Evolutionary conservation across 495 filamentous ascomycete genomes (phyloP).

Genomic region (Penicillium ochrochloron): DNA sequence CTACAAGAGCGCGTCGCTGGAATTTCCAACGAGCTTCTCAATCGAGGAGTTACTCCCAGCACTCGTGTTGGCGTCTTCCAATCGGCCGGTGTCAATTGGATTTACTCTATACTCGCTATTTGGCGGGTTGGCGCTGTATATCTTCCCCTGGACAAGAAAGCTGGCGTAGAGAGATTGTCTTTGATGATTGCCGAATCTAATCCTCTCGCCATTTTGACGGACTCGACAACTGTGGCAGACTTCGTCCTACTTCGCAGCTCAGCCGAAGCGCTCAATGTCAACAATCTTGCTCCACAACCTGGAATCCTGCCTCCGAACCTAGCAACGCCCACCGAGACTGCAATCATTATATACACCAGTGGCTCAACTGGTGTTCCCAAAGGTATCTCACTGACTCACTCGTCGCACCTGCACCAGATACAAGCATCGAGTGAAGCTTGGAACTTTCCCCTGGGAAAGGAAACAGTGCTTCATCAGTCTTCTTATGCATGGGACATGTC

Average conservation of each 20-base stretch:
- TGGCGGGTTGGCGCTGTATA: constrained; percentile 53
- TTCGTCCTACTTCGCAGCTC: constrained; percentile 3
- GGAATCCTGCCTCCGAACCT: neutral
- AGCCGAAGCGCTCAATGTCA: constrained; percentile 23
- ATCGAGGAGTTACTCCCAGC: constrained; percentile 13
- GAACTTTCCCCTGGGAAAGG: constrained; percentile 21
- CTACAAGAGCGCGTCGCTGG: constrained; percentile 4
- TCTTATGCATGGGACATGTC: constrained; percentile 47
- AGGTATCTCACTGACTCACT: constrained; percentile 42
- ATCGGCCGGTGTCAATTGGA: constrained; percentile 45
- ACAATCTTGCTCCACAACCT: neutral
- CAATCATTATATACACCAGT: constrained; percentile 48
- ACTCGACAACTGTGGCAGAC: constrained; percentile 11
- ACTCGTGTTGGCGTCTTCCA: constrained; percentile 20
- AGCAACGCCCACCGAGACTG: constrained; percentile 23
- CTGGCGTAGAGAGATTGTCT: constrained; percentile 36
- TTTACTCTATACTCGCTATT: constrained; percentile 58
- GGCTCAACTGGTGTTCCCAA: constrained; percentile 47
- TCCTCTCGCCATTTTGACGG: constrained; percentile 24
- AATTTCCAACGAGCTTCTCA: constrained; percentile 27
- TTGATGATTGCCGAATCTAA: constrained; percentile 32
- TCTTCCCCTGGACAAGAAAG: constrained; percentile 57
- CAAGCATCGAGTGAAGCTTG: constrained; percentile 28
- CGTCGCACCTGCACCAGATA: constrained; percentile 35
- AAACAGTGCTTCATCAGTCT: constrained; percentile 49